Evolutionary conservation across 768 basidiomycete genomes (phyloP), one percentile per base, ranked within the genome.

Genomic region (Pholiota molesta): DNA sequence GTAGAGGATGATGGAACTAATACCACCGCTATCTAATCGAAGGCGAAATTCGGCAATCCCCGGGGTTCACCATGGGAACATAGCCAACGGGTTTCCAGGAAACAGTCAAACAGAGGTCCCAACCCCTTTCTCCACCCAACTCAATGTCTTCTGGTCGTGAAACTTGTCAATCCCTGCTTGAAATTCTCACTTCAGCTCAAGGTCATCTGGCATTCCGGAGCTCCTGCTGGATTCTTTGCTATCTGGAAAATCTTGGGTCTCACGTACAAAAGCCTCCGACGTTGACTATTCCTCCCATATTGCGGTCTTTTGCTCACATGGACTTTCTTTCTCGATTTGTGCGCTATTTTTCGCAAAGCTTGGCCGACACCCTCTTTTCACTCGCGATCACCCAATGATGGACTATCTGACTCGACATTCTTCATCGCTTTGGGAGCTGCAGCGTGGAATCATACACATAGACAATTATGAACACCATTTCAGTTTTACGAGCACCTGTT

Each of bases 21-120:
- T 21, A 31, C n/a, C 31, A 29, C 19, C 14, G 57, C 31, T 58
- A 58, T 58, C 57, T 58, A 58, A 58, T 58, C 57, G 35, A 47
- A 14, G 14, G 57, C 10, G 9, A 26, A 19, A 29, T 44, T 49
- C 57, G 57, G 57, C 45, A 58, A 52, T 49, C 23, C 33, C 57
- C 57, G 57, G 8, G 17, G 16, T 26, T 55, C 33, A 17, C 54
- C 53, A 55, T 55, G 33, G 53, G 37, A 55, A 53, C 52, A n/a
- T 13, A 53, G 35, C 35, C 35, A 37, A 26, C 23, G 47, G 2
- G 53, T 55, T 37, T 37, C 53, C 53, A 37, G 33, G 53, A 55
- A 55, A 55, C 53, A 35, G n/a, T n/a, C n/a, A n/a, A n/a, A n/a
- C n/a, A n/a, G n/a, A n/a, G n/a, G n/a, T n/a, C n/a, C n/a, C n/a